phyloP scores from a whole-genome alignment of 1,284 basidiomycete species.

The Ustilago loliicola region DNA sequence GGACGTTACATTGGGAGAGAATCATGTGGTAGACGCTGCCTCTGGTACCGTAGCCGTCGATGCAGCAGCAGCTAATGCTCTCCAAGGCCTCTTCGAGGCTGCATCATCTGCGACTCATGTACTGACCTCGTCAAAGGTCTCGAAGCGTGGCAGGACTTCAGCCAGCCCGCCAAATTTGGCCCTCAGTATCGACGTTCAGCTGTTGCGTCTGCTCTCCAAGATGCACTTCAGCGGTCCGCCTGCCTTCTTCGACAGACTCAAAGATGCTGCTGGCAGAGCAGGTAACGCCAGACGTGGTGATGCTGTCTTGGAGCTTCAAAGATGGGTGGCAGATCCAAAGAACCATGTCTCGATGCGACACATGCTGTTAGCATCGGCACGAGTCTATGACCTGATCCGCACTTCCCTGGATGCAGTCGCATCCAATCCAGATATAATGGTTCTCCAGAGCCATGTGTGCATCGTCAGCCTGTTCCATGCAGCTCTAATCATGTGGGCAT shows the following conservation, averaged over 20 bases:
- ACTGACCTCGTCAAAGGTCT: not conserved
- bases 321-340: constrained; percentile 12
- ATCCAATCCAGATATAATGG: constrained; percentile 6
- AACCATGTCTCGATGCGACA: constrained; percentile 17
- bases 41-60: constrained; percentile 17
- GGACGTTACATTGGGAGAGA: constrained; percentile 13
- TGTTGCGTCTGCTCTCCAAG: constrained; percentile 16
- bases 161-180: not conserved
- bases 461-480: constrained; percentile 28
- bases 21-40: constrained; percentile 9
- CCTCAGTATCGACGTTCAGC: constrained; percentile 24
- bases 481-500: constrained; percentile 25
- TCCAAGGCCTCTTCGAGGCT: constrained; percentile 7
- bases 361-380: constrained; percentile 21
- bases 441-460: constrained; percentile 19
- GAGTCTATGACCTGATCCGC: constrained; percentile 15
- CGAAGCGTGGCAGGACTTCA: not conserved
- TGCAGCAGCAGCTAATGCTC: constrained; percentile 11
- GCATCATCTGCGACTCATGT: constrained; percentile 4
- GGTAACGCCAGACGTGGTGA: constrained; percentile 17
- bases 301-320: constrained; percentile 12
- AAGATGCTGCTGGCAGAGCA: constrained; percentile 21
- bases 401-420: constrained; percentile 8
- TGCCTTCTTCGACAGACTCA: constrained; percentile 22
- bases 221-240: constrained; percentile 29